Evolutionary conservation across 495 filamentous ascomycete genomes (phyloP), one percentile per base, ranked within the genome.

Genomic region (Neurospora sp.): DNA sequence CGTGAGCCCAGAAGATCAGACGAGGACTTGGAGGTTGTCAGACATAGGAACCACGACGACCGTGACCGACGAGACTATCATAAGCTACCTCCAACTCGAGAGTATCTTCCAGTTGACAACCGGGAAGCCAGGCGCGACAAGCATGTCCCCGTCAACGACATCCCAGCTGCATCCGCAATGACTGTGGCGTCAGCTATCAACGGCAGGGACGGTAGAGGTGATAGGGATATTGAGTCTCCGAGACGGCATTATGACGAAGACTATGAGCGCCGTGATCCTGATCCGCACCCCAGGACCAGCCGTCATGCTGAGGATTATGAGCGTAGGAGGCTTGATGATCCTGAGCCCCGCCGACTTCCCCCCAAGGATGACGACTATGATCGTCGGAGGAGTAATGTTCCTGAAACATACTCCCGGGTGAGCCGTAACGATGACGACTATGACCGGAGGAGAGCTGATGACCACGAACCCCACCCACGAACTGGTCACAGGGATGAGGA

Each of bases 1-100:
- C 76, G 70, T 45, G 72, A 71, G 2, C 77, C 77, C 18, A 75
- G 79, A 61, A 80, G 78, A 37, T 79, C 83, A 2, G 82, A 83
- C 59, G 83, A 84, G 14, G 78, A 79, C 69, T 22, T 80, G 4
- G 77, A 81, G 39, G 69, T 73, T 8, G 69, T 77, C 75, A 39
- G 73, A 74, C 41, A 65, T 5, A 65, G 72, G 4, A 72, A 79
- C 16, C 71, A 72, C 22, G 77, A 78, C 9, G 75, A 79, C 69
- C 74, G 75, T 2, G 75, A 78, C 22, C 27, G 22, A 37, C 27
- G 53, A 37, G 53, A 65, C 27, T 65, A 65, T 65, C 53, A 20
- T 18, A 70, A 22, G 44, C 69, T 20, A 69, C 45, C 27, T 42
- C 42, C 7, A 3, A n/a, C 16, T 47, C 42, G 31, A 53, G 72